phyloP scores from a whole-genome alignment of 208 protist genomes.

The Crithidia sp. region DNA sequence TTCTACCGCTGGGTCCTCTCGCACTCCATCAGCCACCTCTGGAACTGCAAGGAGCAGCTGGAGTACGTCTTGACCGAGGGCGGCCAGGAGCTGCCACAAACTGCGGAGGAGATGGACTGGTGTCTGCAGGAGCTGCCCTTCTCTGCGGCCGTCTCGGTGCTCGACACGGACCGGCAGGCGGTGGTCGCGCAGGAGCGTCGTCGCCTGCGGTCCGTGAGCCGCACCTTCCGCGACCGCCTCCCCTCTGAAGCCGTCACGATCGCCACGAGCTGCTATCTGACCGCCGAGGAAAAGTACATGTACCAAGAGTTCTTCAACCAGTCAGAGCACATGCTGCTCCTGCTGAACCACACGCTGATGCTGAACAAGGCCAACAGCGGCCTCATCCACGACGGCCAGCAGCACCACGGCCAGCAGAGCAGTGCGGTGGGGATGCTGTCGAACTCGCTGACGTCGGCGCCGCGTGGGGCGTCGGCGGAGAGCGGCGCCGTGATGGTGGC shows the following conservation, averaged over 20 bases:
- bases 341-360: constrained; percentile 65
- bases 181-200: constrained; percentile 75
- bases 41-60: constrained; percentile 74
- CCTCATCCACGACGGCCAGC: background rate
- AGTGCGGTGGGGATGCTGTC: constrained; percentile 12
- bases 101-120: constrained; percentile 58
- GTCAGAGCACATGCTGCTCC: constrained; percentile 74
- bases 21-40: constrained; percentile 76
- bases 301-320: constrained; percentile 90
- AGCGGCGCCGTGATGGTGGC: constrained; percentile 12
- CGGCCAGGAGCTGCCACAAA: constrained; percentile 40
- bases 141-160: constrained; percentile 56
- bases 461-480: constrained; percentile 1
- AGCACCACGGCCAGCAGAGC: background rate
- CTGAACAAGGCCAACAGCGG: constrained; percentile 37
- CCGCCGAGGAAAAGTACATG: constrained; percentile 80
- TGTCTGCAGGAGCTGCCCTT: constrained; percentile 54
- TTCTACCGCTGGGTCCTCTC: constrained; percentile 87
- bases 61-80: constrained; percentile 79
- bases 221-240: constrained; percentile 67
- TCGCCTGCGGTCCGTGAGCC: constrained; percentile 70
- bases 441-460: constrained; percentile 10
- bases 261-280: constrained; percentile 76
- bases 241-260: constrained; percentile 55
- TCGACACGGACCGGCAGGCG: constrained; percentile 70